A percentile compares a stretch with the other conserved stretches of the same genome.
phyloP scores from a whole-genome alignment of 805 yeast species.

The Candida jianshihensis region DNA sequence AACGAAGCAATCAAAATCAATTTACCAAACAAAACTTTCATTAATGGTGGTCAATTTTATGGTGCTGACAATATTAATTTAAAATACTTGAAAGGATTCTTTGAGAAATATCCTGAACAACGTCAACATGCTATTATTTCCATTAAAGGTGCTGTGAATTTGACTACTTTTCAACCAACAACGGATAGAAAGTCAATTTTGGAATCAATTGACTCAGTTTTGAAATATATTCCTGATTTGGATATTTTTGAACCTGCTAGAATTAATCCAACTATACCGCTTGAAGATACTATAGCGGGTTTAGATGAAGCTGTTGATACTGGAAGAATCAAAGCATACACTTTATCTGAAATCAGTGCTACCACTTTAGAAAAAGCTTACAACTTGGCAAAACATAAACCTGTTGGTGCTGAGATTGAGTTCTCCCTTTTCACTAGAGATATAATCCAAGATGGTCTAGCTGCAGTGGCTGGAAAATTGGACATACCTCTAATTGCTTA shows the following conservation, averaged over 20 bases:
- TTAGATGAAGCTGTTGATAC: slow-evolving; percentile 51
- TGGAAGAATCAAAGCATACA: slow-evolving; percentile 63
- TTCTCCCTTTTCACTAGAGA: slow-evolving; percentile 66
- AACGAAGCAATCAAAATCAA: slow-evolving; percentile 39
- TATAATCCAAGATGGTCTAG: slow-evolving; percentile 54
- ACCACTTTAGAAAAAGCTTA: slow-evolving; percentile 54
- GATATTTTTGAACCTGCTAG: slow-evolving; percentile 72
- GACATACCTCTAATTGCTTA: slow-evolving; percentile 69
- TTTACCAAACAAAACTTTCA: slow-evolving; percentile 38
- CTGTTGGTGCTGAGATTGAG: slow-evolving; percentile 73
- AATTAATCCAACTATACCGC: slow-evolving; percentile 47
- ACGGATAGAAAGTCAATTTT: slow-evolving; percentile 42
- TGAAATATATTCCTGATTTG: slow-evolving; percentile 34
- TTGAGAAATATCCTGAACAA: slow-evolving; percentile 48
- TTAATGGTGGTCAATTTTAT: slow-evolving; percentile 78
- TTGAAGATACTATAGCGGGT: slow-evolving; percentile 51
- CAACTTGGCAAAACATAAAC: slow-evolving; percentile 39
- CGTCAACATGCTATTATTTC: slow-evolving; percentile 51
- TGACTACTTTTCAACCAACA: slow-evolving; percentile 34
- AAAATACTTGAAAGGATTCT: slow-evolving; percentile 48
- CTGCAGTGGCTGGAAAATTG: slow-evolving; percentile 48
- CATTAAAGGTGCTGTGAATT: slow-evolving; percentile 60
- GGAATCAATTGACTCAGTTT: slow-evolving; percentile 39
- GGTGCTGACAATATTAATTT: slow-evolving; percentile 52
- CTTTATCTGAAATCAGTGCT: slow-evolving; percentile 68